phyloP scores from a whole-genome alignment of 352 stramenopile species.

The Elongisporangium anandrum region DNA sequence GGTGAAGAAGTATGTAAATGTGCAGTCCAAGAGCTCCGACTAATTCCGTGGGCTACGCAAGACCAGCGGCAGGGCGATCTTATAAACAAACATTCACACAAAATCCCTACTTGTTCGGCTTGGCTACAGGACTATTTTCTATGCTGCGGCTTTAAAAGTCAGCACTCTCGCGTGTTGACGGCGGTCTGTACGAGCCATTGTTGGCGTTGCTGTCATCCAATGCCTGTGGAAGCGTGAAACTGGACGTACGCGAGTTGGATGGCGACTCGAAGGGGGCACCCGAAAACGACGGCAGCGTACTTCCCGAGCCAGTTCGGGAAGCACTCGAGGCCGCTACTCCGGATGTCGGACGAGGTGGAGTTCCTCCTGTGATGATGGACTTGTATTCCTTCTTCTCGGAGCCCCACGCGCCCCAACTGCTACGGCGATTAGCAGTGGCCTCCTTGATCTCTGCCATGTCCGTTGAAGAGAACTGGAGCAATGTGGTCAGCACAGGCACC shows the following conservation, averaged over 20 bases:
- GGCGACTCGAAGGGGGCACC: background rate
- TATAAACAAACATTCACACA: constrained; percentile 2
- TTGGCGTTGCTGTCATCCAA: constrained; percentile 23
- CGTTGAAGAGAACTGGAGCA: constrained; percentile 74
- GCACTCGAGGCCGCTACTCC: background rate
- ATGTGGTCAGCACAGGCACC: constrained; percentile 77
- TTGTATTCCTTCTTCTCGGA: constrained; percentile 60
- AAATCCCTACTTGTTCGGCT: background rate
- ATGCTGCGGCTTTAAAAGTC: constrained; percentile 46
- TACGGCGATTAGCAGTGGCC: constrained; percentile 40
- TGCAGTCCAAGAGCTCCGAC: background rate
- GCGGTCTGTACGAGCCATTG: constrained; percentile 20
- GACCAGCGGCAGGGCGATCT: background rate
- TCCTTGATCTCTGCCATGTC: constrained; percentile 81
- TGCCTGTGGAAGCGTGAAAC: constrained; percentile 48
- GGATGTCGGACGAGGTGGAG: constrained; percentile 21
- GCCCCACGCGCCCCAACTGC: constrained; percentile 71
- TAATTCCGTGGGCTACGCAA: background rate
- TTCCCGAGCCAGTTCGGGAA: background rate
- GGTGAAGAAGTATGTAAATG: constrained; percentile 22
- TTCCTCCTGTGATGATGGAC: constrained; percentile 37
- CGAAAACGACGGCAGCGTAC: background rate
- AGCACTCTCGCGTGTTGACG: constrained; percentile 38
- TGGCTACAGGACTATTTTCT: constrained; percentile 1
- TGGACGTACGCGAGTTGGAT: constrained; percentile 16